Percentiles rank a stretch among this genome's conserved stretches.
Conservation (phyloP, 352 stramenopile species). For the Pythium dissimile region DNA sequence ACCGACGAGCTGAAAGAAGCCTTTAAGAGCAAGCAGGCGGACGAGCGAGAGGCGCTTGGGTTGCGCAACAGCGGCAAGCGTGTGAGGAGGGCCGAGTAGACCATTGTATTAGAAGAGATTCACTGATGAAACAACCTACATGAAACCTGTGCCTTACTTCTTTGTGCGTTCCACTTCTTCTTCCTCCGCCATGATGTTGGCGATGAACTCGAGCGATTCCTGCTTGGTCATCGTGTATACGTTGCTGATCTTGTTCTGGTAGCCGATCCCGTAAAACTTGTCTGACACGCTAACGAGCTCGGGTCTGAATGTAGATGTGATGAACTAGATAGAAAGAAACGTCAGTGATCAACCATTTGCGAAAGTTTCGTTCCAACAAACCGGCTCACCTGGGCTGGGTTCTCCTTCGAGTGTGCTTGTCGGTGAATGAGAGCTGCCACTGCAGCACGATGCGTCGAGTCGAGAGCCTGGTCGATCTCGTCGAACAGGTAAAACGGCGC, state of each 20-base stretch:
- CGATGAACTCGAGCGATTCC: conserved; percentile 97
- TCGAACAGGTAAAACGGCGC: conserved; percentile 99
- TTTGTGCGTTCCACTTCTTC: conserved; percentile 52
- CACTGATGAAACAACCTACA: conserved; percentile 7
- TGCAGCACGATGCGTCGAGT: conserved; percentile 96
- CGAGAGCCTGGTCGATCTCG: conserved; percentile 99
- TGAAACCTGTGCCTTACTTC: conserved; percentile 18
- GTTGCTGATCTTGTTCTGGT: conserved; percentile 98
- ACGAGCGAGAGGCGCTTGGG: conserved; percentile 61
- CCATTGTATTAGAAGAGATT: conserved; percentile 6
- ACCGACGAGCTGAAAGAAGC: conserved; percentile 52
- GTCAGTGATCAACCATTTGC: neutral
- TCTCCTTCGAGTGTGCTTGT: conserved; percentile 94
- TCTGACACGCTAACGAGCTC: conserved; percentile 98
- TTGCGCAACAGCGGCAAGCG: conserved; percentile 73
- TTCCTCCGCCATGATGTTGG: conserved; percentile 88
- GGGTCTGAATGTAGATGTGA: conserved; percentile 99
- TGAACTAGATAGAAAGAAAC: conserved; percentile 78
- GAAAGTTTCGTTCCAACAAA: neutral
- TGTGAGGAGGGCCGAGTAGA: conserved; percentile 22
- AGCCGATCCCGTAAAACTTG: conserved; percentile 97
- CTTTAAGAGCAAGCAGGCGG: conserved; percentile 79
- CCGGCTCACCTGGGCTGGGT: conserved; percentile 91
- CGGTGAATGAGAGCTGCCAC: conserved; percentile 97
- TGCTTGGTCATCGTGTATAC: conserved; percentile 94